A percentile compares a stretch with the other conserved stretches of the same genome.
Evolutionary conservation across 257 asterid species (phyloP).

Genomic region (Rhazya stricta): DNA sequence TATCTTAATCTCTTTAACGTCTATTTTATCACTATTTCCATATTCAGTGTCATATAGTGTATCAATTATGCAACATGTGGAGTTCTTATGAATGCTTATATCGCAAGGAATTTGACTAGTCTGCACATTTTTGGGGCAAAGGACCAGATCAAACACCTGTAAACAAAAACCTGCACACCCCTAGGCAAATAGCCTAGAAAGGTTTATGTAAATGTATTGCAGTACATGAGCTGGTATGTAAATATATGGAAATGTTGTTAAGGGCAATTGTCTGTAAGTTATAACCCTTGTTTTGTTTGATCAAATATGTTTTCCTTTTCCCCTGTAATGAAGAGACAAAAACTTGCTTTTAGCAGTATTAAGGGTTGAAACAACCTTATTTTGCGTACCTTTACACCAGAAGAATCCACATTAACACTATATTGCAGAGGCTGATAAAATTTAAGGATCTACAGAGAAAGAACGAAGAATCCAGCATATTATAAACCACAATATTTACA

Average conservation of each 20-base stretch:
- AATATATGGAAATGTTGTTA: not conserved
- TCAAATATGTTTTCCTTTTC: too few relatives aligned
- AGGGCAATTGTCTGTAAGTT: too few relatives aligned
- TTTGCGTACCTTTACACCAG: not conserved
- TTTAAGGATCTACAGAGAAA: not conserved
- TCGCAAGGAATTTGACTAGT: not conserved
- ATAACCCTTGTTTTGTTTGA: too few relatives aligned
- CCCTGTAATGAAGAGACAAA: not conserved
- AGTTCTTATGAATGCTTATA: not conserved
- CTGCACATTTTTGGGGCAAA: not conserved
- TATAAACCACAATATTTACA: slow-evolving; percentile 5
- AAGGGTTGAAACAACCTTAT: not conserved
- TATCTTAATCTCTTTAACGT: not conserved
- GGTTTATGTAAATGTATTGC: not conserved
- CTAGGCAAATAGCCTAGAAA: not conserved
- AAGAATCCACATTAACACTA: not conserved
- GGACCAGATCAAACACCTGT: not conserved
- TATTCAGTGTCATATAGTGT: not conserved
- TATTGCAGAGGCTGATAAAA: not conserved
- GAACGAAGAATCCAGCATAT: not conserved
- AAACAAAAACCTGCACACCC: not conserved
- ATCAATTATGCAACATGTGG: not conserved
- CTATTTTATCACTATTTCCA: not conserved
- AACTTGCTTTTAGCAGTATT: not conserved
- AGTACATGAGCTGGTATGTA: not conserved